A percentile compares a stretch with the other conserved stretches of the same genome.
Conservation (phyloP, 169 alveolate genomes). For the Plasmodium berghei region DNA sequence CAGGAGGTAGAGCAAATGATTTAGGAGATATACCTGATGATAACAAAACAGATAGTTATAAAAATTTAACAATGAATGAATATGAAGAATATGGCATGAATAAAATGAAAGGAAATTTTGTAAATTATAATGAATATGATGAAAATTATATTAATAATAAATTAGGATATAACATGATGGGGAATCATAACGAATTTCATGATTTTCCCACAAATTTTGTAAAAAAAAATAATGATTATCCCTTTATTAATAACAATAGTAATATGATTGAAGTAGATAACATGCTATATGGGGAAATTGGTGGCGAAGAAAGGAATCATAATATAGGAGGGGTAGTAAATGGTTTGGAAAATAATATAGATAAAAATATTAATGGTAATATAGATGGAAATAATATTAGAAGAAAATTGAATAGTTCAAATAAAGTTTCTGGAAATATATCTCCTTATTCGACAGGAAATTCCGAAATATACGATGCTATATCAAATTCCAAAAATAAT, state of each 20-base stretch:
- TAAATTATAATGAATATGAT: slow-evolving; percentile 4
- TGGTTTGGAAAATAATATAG: too few relatives aligned
- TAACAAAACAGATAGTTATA: slow-evolving; percentile 8
- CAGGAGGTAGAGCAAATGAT: background rate
- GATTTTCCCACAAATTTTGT: background rate
- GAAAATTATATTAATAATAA: slow-evolving; percentile 8
- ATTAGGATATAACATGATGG: slow-evolving; percentile 3
- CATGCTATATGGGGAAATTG: background rate
- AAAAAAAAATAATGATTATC: background rate
- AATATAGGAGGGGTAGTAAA: too few relatives aligned
- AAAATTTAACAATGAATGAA: background rate
- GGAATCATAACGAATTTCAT: background rate
- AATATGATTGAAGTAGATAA: background rate
- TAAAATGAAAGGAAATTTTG: slow-evolving; percentile 10
- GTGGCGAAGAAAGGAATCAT: too few relatives aligned
- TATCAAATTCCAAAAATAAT: too few relatives aligned
- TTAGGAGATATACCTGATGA: slow-evolving; percentile 12
- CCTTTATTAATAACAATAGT: background rate
- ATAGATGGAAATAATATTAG: too few relatives aligned
- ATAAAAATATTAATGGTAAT: too few relatives aligned
- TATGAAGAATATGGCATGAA: background rate
- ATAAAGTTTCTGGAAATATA: too few relatives aligned
- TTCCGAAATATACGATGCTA: too few relatives aligned
- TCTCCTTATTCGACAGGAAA: too few relatives aligned
- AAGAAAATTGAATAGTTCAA: too few relatives aligned